phyloP scores from a whole-genome alignment of 2,329 filamentous ascomycete species.

The Colletotrichum somersetense region DNA sequence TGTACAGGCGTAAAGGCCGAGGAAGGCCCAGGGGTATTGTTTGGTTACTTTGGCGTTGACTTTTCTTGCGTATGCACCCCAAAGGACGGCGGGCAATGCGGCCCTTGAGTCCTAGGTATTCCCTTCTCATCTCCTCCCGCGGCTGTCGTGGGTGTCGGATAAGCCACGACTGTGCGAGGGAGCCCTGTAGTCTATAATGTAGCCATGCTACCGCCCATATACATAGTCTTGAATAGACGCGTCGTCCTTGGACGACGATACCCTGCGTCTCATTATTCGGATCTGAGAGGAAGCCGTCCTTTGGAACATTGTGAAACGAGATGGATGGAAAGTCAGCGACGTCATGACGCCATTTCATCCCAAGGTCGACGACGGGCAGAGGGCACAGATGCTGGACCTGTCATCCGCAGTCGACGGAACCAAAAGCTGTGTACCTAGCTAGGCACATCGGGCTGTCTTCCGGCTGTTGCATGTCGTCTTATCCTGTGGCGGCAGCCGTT shows the following conservation, averaged over 20 bases:
- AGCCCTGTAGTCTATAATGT: slow-evolving; percentile 37
- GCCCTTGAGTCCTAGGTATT: slow-evolving; percentile 5
- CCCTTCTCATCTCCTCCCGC: slow-evolving; percentile 57
- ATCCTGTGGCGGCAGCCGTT: slow-evolving; percentile 32
- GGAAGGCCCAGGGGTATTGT: slow-evolving; percentile 33
- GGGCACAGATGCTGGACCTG: slow-evolving; percentile 14
- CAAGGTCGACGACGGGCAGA: neutral
- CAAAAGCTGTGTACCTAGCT: neutral
- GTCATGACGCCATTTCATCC: slow-evolving; percentile 36
- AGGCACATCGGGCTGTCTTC: slow-evolving; percentile 5
- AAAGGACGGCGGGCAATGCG: slow-evolving; percentile 2
- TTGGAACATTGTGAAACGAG: slow-evolving; percentile 17
- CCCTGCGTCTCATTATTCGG: no score
- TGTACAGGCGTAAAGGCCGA: slow-evolving; percentile 33
- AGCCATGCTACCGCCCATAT: slow-evolving; percentile 32
- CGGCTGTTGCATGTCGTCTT: slow-evolving; percentile 28
- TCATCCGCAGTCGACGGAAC: slow-evolving; percentile 19
- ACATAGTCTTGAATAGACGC: slow-evolving; percentile 34
- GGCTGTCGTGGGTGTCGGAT: slow-evolving; percentile 46
- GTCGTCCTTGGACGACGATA: neutral
- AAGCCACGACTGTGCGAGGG: neutral
- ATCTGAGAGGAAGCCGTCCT: neutral
- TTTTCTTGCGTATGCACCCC: slow-evolving; percentile 42
- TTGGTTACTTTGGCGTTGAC: slow-evolving; percentile 45
- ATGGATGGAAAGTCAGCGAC: slow-evolving; percentile 1